These are phyloP conservation scores for Capsicum rhomboideum DNA, from an alignment of 257 asterid species.

Conservation along the genomic window DNA sequence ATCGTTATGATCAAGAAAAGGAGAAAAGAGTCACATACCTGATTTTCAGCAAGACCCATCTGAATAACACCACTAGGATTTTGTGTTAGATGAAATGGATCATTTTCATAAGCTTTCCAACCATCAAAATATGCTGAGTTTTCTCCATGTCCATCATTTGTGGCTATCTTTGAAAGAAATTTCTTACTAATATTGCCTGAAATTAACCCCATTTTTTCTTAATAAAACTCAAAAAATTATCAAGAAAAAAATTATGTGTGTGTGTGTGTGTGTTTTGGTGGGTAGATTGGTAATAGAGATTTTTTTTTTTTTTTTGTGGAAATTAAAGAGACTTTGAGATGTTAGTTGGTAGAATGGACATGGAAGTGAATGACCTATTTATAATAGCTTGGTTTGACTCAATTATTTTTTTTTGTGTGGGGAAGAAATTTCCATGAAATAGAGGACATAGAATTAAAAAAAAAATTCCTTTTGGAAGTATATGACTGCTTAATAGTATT, in stretches of 20 bases:
- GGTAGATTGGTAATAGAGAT: not conserved
- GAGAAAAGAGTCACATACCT: not conserved
- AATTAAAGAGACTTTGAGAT: not conserved
- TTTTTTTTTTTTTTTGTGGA: not conserved
- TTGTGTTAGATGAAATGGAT: conserved; percentile 3
- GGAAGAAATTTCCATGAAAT: conserved; percentile 1
- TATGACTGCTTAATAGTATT: not conserved
- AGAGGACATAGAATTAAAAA: not conserved
- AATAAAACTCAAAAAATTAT: not conserved
- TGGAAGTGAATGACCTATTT: not conserved
- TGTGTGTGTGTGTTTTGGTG: not conserved
- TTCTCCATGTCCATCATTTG: conserved; percentile 10
- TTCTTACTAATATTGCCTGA: not conserved
- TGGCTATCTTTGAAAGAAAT: conserved; percentile 6
- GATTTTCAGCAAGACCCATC: conserved; percentile 14
- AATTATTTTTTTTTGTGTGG: not conserved
- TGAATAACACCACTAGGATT: conserved; percentile 12
- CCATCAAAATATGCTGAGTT: conserved; percentile 17
- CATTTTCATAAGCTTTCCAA: conserved; percentile 15
- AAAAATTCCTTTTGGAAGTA: not conserved
- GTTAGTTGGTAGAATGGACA: not conserved
- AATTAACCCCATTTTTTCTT: not conserved
- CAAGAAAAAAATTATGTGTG: not conserved
- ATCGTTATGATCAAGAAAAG: too few species aligned
- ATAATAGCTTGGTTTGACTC: not conserved